Percentiles rank a stretch among this genome's conserved stretches.
Conservation (phyloP, 345 rosid species). For the Angophora floribunda region DNA sequence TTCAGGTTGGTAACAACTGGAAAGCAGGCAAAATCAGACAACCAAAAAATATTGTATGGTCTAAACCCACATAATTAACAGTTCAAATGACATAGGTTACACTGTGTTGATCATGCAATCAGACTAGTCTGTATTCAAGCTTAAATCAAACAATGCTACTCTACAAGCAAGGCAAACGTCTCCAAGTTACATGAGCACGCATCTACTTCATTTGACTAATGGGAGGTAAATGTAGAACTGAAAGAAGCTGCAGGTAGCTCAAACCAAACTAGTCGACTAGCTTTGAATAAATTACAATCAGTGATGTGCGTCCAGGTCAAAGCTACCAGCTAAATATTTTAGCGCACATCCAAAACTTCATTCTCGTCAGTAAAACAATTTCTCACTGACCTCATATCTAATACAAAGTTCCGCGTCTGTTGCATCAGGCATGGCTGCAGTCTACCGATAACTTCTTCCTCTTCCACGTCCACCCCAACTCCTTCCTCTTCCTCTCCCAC, state of each 20-base stretch:
- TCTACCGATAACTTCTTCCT: slow-evolving; percentile 44
- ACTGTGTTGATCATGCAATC: background rate
- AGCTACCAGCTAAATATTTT: background rate
- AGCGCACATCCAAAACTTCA: background rate
- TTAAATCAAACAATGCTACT: background rate
- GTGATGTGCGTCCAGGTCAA: background rate
- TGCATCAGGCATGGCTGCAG: background rate
- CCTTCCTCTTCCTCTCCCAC: slow-evolving; percentile 48
- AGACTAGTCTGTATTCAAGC: background rate
- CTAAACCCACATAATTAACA: background rate
- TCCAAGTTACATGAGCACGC: background rate
- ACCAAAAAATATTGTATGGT: background rate
- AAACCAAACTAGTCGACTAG: background rate
- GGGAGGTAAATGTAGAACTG: background rate
- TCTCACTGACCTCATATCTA: background rate
- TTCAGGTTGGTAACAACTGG: background rate
- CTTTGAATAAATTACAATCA: background rate
- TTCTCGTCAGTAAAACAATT: background rate
- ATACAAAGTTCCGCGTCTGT: background rate
- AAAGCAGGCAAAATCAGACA: background rate
- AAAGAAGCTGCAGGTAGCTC: background rate
- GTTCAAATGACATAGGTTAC: background rate
- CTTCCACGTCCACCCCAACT: slow-evolving; percentile 69
- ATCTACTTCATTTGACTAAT: background rate
- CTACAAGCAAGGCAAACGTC: background rate